phyloP scores from a whole-genome alignment of 1,284 basidiomycete genomes.

The Sporisorium scitamineum region DNA sequence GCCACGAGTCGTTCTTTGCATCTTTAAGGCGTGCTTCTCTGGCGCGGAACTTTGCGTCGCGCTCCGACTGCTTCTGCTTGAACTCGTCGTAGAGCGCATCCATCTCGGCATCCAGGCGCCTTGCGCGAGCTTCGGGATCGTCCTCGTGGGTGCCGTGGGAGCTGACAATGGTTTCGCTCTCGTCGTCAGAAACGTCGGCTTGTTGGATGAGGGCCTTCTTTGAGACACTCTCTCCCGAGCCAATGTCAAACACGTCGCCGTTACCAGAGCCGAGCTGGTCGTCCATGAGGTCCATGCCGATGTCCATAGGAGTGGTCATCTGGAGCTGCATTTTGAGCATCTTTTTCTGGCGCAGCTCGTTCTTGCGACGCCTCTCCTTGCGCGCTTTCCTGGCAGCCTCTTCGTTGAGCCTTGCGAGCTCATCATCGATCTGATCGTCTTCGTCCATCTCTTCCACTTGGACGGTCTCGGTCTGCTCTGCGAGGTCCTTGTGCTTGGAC shows the following conservation, averaged over 20 bases:
- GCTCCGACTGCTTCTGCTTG: slow-evolving; percentile 82
- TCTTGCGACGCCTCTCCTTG: slow-evolving; percentile 82
- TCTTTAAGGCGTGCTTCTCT: slow-evolving; percentile 83
- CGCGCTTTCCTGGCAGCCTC: slow-evolving; percentile 84
- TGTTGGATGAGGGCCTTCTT: slow-evolving; percentile 38
- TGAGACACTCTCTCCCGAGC: slow-evolving; percentile 41
- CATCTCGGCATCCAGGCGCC: slow-evolving; percentile 81
- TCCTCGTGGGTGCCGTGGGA: slow-evolving; percentile 74
- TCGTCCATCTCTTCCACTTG: slow-evolving; percentile 75
- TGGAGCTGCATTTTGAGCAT: slow-evolving; percentile 95
- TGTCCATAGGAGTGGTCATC: slow-evolving; percentile 96
- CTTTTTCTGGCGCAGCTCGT: slow-evolving; percentile 87
- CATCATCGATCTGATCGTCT: slow-evolving; percentile 74
- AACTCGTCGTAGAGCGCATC: slow-evolving; percentile 91
- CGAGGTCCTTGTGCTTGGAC: slow-evolving; percentile 45
- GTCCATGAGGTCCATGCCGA: slow-evolving; percentile 80
- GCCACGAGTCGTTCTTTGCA: slow-evolving; percentile 71
- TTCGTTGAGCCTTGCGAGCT: slow-evolving; percentile 86
- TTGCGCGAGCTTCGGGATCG: slow-evolving; percentile 73
- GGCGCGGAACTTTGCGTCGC: slow-evolving; percentile 90
- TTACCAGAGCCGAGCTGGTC: slow-evolving; percentile 57
- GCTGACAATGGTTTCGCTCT: slow-evolving; percentile 72
- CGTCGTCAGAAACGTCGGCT: slow-evolving; percentile 73
- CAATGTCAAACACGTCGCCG: slow-evolving; percentile 63
- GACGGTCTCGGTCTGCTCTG: slow-evolving; percentile 69